Percentiles rank a stretch among this genome's conserved stretches.
Conservation (phyloP, 768 basidiomycete species). For the Podaxis rugospora region DNA sequence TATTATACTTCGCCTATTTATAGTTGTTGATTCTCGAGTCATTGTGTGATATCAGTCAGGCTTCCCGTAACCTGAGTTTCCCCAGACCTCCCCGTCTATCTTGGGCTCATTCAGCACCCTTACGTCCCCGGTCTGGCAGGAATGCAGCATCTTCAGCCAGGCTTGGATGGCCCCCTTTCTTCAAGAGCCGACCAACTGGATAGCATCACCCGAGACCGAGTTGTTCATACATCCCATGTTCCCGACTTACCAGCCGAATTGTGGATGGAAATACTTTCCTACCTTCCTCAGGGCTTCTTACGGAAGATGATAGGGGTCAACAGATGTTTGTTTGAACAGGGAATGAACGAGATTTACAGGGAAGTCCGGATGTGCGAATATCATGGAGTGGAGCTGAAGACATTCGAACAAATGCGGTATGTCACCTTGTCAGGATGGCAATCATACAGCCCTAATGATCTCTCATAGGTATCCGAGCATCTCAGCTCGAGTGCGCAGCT, state of each 20-base stretch:
- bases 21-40: background rate
- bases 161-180: background rate
- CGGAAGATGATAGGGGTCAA: constrained; percentile 24
- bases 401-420: constrained; percentile 20
- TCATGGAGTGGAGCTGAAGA: constrained; percentile 17
- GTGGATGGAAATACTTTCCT: constrained; percentile 22
- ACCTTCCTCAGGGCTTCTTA: constrained; percentile 17
- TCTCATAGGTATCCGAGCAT: constrained; percentile 15
- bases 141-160: background rate
- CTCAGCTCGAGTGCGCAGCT: constrained; percentile 17
- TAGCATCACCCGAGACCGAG: background rate
- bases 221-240: background rate
- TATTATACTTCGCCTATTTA: background rate
- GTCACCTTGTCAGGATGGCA: background rate
- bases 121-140: background rate
- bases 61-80: background rate
- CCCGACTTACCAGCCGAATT: constrained; percentile 22
- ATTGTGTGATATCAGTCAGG: background rate
- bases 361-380: constrained; percentile 22
- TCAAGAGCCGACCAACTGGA: background rate
- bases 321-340: constrained; percentile 23
- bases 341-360: constrained; percentile 23
- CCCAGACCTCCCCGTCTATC: background rate
- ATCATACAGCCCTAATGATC: background rate
- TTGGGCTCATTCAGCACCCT: background rate